Evolutionary conservation across 768 basidiomycete genomes (phyloP), one percentile per base, ranked within the genome.

Genomic region (Rhodotorula sphaerocarpa): DNA sequence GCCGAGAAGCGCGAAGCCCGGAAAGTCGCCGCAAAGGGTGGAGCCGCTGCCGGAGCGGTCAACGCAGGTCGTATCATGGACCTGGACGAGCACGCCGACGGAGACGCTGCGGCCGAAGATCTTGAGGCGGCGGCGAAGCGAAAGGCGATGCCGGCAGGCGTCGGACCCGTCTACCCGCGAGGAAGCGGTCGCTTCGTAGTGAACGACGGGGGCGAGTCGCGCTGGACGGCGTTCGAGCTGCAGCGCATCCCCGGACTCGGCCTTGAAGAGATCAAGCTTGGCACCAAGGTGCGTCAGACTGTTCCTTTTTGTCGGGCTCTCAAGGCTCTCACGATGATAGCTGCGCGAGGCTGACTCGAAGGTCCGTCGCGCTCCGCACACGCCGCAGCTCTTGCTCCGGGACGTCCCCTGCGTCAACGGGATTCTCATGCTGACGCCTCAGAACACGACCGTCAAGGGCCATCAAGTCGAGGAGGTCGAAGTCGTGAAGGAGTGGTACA

Each of bases 251-350:
- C 5, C 2, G 61, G 61, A 3, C 39, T 67, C 11, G 61, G 66
- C 12, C 25, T 59, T 25, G 61, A 60, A 47, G 58, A 67, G 45
- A n/a, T 59, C 45, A 46, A 53, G 50, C 48, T 67, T 2, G 66
- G 66, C 3, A 55, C 52, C 6, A 67, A 67, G 53, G 66, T 67
- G 47, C n/a, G 54, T 25, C n/a, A n/a, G n/a, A n/a, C n/a, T n/a
- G n/a, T n/a, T n/a, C 25, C 30, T 10, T 20, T 20, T 31, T 50
- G 20, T 23, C 23, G 11, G 21, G 44, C 14, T 47, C 42, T 44
- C 10, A 14, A 23, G 15, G n/a, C 31, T 25, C 36, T 47, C 45
- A n/a, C n/a, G n/a, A n/a, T n/a, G n/a, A n/a, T n/a, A n/a, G n/a
- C n/a, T n/a, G n/a, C n/a, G n/a, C n/a, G n/a, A n/a, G n/a, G n/a